phyloP scores from a whole-genome alignment of 2,329 filamentous ascomycete species.

The Hypocreales sp. region DNA sequence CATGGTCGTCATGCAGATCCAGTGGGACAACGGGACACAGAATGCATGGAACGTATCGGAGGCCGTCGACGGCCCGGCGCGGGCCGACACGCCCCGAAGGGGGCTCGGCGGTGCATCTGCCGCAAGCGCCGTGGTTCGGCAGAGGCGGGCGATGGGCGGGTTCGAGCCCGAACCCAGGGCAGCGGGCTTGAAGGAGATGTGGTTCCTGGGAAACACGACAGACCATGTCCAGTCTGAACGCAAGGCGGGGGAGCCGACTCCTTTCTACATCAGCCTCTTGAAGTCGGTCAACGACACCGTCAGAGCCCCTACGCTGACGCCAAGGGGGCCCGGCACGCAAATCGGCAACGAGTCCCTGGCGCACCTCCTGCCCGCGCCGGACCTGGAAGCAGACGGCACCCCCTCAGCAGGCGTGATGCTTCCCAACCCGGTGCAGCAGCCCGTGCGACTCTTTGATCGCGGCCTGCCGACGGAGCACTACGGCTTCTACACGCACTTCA shows the following conservation, averaged over 20 bases:
- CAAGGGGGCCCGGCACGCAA: conserved; percentile 6
- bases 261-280: conserved; percentile 72
- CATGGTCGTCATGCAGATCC: conserved; percentile 66
- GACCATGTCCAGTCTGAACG: conserved; percentile 50
- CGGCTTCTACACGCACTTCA: conserved; percentile 86
- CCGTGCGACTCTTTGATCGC: conserved; percentile 72
- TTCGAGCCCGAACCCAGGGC: conserved; percentile 39
- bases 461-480: conserved; percentile 73
- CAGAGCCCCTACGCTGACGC: conserved; percentile 10
- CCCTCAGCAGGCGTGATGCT: conserved; percentile 58
- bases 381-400: conserved; percentile 50
- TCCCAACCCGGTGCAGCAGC: conserved; percentile 57
- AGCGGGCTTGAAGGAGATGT: conserved; percentile 53
- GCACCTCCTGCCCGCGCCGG: conserved; percentile 46
- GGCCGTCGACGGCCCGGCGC: not conserved
- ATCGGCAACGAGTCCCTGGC: conserved; percentile 11
- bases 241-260: conserved; percentile 74
- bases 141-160: conserved; percentile 5
- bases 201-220: conserved; percentile 74
- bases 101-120: conserved; percentile 9
- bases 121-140: conserved; percentile 9
- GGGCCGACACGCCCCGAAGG: conserved; percentile 14
- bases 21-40: conserved; percentile 47
- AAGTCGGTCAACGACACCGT: conserved; percentile 22
- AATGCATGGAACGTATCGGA: conserved; percentile 33